Evolutionary conservation across 2,329 filamentous ascomycete genomes (phyloP), one percentile per base, ranked within the genome.

Genomic region (Dendrostoma leiphaemia): DNA sequence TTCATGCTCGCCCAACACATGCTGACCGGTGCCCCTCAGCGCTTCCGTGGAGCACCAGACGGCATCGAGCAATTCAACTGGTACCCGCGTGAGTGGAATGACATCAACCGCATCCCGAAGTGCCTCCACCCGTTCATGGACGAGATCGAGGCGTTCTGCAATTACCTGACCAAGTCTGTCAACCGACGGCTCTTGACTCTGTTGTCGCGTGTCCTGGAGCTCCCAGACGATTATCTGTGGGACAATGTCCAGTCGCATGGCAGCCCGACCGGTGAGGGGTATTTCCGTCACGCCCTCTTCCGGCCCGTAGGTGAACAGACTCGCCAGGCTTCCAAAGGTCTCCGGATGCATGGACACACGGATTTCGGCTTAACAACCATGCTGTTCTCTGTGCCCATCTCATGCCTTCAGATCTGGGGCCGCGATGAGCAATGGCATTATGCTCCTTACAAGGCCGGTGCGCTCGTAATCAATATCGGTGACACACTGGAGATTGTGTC

Each of bases 31-130:
- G 29, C 12, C 8, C 24, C 15, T 34, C 50, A 74, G 71, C 73
- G 75, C 43, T 63, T 73, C 35, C 70, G 67, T 2, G 75, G 73
- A 2, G 61, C 67, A 12, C 62, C 69, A 15, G 78, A 80, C 60
- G 77, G 76, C 3, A 80, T 80, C 51, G 77, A 81, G 58, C 77
- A 80, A 56, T 81, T 80, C 65, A 80, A 80, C 64, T 80, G 73
- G 71, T 80, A 80, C 65, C 72, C 68, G 23, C 63, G 63, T 1
- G 75, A 80, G 44, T 79, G 73, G 71, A 65, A 72, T 55, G 65
- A 74, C 53, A 58, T 65, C 21, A 62, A 70, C 45, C 80, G 73
- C 7, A 35, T 72, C 0, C 78, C 77, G 1, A 68, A 57, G n/a
- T 79, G 76, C 47, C 62, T 78, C 1, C 68, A 71, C 51, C 75